Evolutionary conservation across 2,329 filamentous ascomycete species (phyloP), one percentile per base, ranked within the genome.

Genomic region (Emmonsiellopsis sp.): DNA sequence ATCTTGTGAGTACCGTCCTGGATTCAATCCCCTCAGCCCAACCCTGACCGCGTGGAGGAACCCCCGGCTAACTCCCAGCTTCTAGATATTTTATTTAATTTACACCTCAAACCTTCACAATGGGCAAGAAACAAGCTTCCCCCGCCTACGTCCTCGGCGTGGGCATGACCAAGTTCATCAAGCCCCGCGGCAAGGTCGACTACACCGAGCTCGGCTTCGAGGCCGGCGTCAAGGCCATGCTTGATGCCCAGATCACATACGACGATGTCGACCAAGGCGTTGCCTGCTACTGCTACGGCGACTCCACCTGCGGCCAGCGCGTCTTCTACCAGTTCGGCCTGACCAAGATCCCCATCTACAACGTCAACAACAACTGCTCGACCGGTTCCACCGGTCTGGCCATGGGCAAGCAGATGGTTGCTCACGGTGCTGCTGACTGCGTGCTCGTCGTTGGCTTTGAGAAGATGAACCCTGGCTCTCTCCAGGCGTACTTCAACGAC

Each of bases 321-420:
- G 91, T 97, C 66, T 96, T 97, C 75, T 97, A 97, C 75, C 92
- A 97, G 74, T 96, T 97, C 71, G 93, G 92, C 76, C 91, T 97
- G 85, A 96, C 91, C 43, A 80, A 86, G 66, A 96, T 97, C 63
- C 92, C 92, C 65, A 89, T 97, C 68, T 91, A 94, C 79, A 97
- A 97, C 67, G 89, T 95, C 67, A 97, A 96, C 81, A 97, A 97
- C 79, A 96, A 96, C 77, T 97, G 92, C 79, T 89, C 88, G 3
- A 97, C 92, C 0, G 93, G 92, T n/a, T 90, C 86, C 4, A 95
- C 92, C 0, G 93, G 92, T 7, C 76, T 97, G 54, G 84, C 85
- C 67, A 86, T 97, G 80, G 93, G 81, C 1, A 79, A 90, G 35
- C 89, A 85, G 51, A 79, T 94, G 68, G 84, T 96, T 62, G 79